Conservation (phyloP, 305 asterid species). For the Coffea humblotiana region DNA sequence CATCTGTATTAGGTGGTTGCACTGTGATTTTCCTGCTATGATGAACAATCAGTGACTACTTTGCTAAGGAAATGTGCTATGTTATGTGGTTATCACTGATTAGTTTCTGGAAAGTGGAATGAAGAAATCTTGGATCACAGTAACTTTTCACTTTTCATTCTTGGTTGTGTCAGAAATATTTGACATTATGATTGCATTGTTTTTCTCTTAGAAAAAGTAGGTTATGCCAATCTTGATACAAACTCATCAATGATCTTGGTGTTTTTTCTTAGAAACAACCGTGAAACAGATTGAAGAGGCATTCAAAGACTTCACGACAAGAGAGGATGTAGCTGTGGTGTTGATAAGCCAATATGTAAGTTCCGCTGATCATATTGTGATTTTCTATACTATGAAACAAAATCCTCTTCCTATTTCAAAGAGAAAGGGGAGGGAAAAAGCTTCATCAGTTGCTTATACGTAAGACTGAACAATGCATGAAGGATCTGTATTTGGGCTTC, state of each 20-base stretch:
- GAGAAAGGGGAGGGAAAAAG: background rate
- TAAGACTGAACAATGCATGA: background rate
- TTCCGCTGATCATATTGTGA: background rate
- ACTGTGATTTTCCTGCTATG: too few relatives aligned
- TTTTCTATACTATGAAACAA: background rate
- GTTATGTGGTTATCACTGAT: too few relatives aligned
- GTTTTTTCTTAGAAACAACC: conserved; percentile 63
- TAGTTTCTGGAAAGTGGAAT: too few relatives aligned
- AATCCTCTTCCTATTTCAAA: background rate
- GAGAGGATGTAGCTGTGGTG: conserved; percentile 88
- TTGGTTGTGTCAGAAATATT: too few relatives aligned
- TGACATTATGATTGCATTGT: background rate
- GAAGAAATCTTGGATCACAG: too few relatives aligned
- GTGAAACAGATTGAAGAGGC: conserved; percentile 94
- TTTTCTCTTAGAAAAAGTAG: background rate
- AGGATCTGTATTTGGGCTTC: background rate
- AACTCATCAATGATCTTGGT: conserved; percentile 15
- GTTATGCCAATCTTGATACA: background rate
- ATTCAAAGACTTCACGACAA: conserved; percentile 85
- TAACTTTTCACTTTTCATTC: too few relatives aligned
- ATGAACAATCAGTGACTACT: too few relatives aligned
- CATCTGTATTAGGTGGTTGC: too few relatives aligned
- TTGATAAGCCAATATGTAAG: conserved; percentile 92
- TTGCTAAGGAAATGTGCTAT: too few relatives aligned
- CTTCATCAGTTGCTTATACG: background rate